Percentiles rank a stretch among this genome's conserved stretches.
phyloP scores from a whole-genome alignment of 2,329 filamentous ascomycete species.

The Byssochlamys sp. region DNA sequence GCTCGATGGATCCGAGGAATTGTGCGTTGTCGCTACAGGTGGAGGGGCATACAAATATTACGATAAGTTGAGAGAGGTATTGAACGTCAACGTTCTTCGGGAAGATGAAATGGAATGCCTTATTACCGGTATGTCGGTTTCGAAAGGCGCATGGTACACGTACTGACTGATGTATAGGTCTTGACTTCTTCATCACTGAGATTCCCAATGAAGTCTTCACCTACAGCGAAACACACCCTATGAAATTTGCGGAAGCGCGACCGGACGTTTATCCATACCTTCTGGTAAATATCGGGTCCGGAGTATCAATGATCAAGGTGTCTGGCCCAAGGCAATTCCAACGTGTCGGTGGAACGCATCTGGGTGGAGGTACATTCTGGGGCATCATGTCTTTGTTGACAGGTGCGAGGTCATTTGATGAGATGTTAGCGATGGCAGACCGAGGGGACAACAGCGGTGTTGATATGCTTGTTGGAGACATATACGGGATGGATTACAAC shows the following conservation, averaged over 20 bases:
- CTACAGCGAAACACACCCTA: conserved; percentile 80
- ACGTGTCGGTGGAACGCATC: conserved; percentile 85
- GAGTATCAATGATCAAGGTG: conserved; percentile 94
- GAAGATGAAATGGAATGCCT: conserved; percentile 99
- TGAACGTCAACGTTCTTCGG: conserved; percentile 77
- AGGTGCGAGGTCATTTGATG: conserved; percentile 89
- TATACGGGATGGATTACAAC: conserved; percentile 89
- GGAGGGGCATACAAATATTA: conserved; percentile 96
- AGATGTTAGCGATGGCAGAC: conserved; percentile 89
- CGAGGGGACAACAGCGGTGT: conserved; percentile 84
- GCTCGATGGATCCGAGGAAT: conserved; percentile 63
- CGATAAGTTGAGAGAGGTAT: conserved; percentile 70
- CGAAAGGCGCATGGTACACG: neutral
- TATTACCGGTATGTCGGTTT: conserved; percentile 63
- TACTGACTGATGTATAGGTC: conserved; percentile 45
- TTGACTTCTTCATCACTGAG: conserved; percentile 98
- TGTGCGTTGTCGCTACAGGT: conserved; percentile 91
- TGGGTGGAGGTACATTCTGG: conserved; percentile 96
- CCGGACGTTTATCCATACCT: conserved; percentile 92
- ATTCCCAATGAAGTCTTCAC: conserved; percentile 96
- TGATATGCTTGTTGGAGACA: conserved; percentile 94
- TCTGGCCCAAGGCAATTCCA: conserved; percentile 77
- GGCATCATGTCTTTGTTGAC: conserved; percentile 84
- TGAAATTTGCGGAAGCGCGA: conserved; percentile 71
- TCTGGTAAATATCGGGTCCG: conserved; percentile 94